A percentile compares a stretch with the other conserved stretches of the same genome.
Evolutionary conservation across 176 grass and related monocot species (phyloP).

Genomic region (maize (Zea mays)): DNA sequence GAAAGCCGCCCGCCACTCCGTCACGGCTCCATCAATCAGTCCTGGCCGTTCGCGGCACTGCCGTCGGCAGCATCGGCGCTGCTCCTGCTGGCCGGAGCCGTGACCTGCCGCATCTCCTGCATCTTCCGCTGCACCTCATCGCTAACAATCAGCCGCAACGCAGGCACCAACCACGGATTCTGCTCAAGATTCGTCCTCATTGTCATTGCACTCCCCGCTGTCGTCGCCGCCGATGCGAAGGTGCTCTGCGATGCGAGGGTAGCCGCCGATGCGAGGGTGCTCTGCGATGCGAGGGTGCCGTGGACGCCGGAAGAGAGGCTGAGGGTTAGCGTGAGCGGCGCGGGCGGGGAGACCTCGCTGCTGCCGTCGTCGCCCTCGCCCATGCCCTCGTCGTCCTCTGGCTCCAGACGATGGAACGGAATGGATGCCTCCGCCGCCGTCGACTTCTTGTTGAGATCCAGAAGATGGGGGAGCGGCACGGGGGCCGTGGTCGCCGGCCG

Average conservation of each 20-base stretch:
- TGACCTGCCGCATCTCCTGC: background rate
- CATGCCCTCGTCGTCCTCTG: background rate
- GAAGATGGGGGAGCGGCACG: background rate
- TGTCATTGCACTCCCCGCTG: background rate
- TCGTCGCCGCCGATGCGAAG: background rate
- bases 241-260: background rate
- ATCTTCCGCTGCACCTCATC: conserved; percentile 76
- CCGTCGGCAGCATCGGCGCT: background rate
- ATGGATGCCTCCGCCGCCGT: background rate
- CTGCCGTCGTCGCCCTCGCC: background rate
- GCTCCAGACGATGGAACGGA: background rate
- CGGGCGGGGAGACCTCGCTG: background rate
- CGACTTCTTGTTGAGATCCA: conserved; percentile 26
- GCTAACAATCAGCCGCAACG: conserved; percentile 55
- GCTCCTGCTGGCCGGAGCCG: too few relatives aligned
- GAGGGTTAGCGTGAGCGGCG: too few relatives aligned
- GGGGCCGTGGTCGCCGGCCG: background rate
- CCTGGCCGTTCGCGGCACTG: background rate
- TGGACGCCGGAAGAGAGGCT: too few relatives aligned
- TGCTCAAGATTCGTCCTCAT: conserved; percentile 18
- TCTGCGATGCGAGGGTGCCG: too few relatives aligned
- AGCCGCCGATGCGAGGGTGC: too few relatives aligned
- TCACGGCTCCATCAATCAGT: background rate
- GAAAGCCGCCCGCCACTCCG: background rate
- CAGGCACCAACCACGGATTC: conserved; percentile 35